Evolutionary conservation across 2,329 filamentous ascomycete genomes (phyloP).

Genomic region (Penicillium sp.): DNA sequence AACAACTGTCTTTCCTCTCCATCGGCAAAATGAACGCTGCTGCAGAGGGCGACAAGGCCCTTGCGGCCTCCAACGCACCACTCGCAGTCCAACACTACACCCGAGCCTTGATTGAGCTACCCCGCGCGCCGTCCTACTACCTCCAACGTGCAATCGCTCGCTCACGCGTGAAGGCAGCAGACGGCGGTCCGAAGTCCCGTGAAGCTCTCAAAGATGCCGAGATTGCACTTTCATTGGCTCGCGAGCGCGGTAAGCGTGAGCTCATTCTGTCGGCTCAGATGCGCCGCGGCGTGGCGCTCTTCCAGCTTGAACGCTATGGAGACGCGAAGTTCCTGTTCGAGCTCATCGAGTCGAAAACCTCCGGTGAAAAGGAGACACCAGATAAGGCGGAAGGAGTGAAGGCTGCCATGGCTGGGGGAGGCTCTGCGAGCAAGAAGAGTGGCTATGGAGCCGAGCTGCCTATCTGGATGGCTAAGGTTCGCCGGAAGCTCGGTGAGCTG

Average conservation of each 20-base stretch:
- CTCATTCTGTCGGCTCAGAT: slow-evolving; percentile 81
- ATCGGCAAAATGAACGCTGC: slow-evolving; percentile 53
- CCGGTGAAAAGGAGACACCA: slow-evolving; percentile 46
- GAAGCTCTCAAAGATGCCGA: slow-evolving; percentile 70
- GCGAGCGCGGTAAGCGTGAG: slow-evolving; percentile 70
- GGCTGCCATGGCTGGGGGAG: slow-evolving; percentile 32
- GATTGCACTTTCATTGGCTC: slow-evolving; percentile 62
- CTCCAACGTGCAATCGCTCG: slow-evolving; percentile 80
- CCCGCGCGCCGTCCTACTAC: slow-evolving; percentile 74
- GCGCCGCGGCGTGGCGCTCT: slow-evolving; percentile 73
- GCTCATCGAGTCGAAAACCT: slow-evolving; percentile 55
- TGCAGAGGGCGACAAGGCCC: slow-evolving; percentile 61
- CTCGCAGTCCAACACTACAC: slow-evolving; percentile 70
- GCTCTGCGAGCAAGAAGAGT: slow-evolving; percentile 24
- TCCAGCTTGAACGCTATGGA: slow-evolving; percentile 68
- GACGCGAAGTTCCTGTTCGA: slow-evolving; percentile 73
- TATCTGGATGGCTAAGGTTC: slow-evolving; percentile 62
- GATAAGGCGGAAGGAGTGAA: slow-evolving; percentile 32
- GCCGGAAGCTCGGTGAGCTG: slow-evolving; percentile 53
- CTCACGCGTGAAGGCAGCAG: slow-evolving; percentile 59
- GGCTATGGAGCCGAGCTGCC: slow-evolving; percentile 43
- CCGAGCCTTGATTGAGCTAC: slow-evolving; percentile 62
- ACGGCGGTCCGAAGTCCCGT: slow-evolving; percentile 44
- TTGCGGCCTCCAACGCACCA: slow-evolving; percentile 64
- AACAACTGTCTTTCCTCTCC: not conserved